Evolutionary conservation across 208 protist species (phyloP), one percentile per base, ranked within the genome.

Genomic region (Trypanosoma scelopori): DNA sequence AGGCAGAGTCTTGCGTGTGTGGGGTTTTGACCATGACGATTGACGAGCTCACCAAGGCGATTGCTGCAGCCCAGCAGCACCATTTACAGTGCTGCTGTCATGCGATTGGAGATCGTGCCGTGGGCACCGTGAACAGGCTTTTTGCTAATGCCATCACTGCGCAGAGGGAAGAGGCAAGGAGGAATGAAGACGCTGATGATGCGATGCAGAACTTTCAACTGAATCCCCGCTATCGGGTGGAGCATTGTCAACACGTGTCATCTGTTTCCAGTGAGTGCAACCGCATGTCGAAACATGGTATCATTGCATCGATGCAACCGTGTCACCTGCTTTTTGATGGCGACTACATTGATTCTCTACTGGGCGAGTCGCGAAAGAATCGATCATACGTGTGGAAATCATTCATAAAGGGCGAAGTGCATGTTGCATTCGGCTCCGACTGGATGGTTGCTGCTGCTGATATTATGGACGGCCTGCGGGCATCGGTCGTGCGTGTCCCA

Each of bases 261-360:
- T 75, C 72, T 32, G 48, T 81, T 15, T 16, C 60, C 13, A 82
- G 86, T 41, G 55, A 74, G 35, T 18, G 3, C 13, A 18, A 49
- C 15, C 58, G 74, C 53, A 87, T 92, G 73, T 25, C 58, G 49
- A 58, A 37, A 28, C 37, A 77, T 52, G 64, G 62, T 51, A 83
- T 89, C 51, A 84, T 87, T 58, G 85, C 85, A n/a, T 85, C 73
- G 16, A 85, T 92, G 78, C 85, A 92, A 70, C 85, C 85, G 13
- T 79, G 70, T 43, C 82, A 88, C 32, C 55, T 92, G 6, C 65
- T 79, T 15, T 85, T 84, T 25, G 82, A 92, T 58, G 74, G 74
- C 32, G 65, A 82, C 57, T 87, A 84, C 57, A 59, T 83, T 32
- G 79, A 87, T 27, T 52, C 13, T 32, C 50, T 92, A 48, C 59